These are phyloP conservation scores for Micractinium sp. DNA, from an alignment of 139 green algal species.

Conservation along the genomic window DNA sequence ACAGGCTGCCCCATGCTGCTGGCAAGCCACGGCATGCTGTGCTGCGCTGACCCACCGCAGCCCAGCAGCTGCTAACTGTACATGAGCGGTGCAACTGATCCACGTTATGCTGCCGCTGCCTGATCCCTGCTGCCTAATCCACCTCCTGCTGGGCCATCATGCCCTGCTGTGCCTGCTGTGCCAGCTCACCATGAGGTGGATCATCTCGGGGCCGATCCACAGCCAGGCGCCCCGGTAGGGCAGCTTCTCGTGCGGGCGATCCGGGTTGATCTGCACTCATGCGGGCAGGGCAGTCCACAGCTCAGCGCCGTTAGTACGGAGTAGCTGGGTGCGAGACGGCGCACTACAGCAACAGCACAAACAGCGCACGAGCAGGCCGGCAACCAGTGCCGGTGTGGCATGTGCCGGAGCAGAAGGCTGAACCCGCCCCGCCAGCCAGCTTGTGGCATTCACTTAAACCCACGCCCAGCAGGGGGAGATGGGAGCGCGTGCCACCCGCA, in stretches of 20 bases:
- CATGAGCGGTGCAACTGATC: not conserved
- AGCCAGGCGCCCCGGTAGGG: constrained; percentile 89
- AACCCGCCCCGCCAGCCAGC: too few relatives aligned
- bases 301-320: too few relatives aligned
- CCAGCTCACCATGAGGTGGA: constrained; percentile 82
- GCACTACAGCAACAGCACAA: not conserved
- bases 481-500: too few relatives aligned
- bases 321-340: too few relatives aligned
- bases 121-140: too few relatives aligned
- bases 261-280: constrained; percentile 76
- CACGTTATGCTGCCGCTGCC: not conserved
- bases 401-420: too few relatives aligned
- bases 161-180: not conserved
- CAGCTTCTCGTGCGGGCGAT: constrained; percentile 87
- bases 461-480: too few relatives aligned
- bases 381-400: not conserved
- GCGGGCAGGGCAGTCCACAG: not conserved
- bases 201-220: constrained; percentile 87
- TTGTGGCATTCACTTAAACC: too few relatives aligned
- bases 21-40: too few relatives aligned
- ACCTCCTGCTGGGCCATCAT: not conserved
- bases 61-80: not conserved
- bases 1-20: too few relatives aligned
- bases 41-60: too few relatives aligned
- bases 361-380: not conserved